Evolutionary conservation across 805 yeast species (phyloP).

Genomic region (Cyberlindnera bimundalis): DNA sequence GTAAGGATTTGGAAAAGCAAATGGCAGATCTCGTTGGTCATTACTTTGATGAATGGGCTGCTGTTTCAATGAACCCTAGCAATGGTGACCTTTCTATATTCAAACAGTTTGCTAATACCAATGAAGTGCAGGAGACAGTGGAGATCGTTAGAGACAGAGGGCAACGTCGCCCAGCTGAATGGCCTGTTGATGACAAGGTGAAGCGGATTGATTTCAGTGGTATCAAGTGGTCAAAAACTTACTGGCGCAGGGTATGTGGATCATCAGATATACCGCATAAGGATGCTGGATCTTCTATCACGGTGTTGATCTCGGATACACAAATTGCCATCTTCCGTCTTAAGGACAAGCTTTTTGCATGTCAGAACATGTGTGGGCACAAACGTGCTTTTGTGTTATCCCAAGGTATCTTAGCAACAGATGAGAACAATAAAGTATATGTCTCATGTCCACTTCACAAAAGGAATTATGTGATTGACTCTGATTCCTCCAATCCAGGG

Average conservation of each 20-base stretch:
- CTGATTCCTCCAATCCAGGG: conserved; percentile 26
- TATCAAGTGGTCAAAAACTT: conserved; percentile 31
- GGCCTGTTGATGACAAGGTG: conserved; percentile 29
- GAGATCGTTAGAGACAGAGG: conserved; percentile 36
- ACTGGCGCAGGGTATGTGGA: conserved; percentile 30
- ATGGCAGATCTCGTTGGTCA: conserved; percentile 32
- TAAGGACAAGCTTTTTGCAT: conserved; percentile 33
- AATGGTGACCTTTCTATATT: conserved; percentile 25
- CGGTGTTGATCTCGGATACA: conserved; percentile 33
- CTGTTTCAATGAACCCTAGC: conserved; percentile 23
- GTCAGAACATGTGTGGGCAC: conserved; percentile 41
- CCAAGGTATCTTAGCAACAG: conserved; percentile 34
- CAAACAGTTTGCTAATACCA: conserved; percentile 34
- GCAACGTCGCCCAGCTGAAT: conserved; percentile 35
- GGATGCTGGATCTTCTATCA: conserved; percentile 33
- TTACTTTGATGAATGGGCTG: conserved; percentile 37
- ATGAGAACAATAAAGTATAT: conserved; percentile 30
- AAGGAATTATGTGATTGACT: conserved; percentile 31
- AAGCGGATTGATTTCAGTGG: conserved; percentile 28
- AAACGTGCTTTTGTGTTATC: conserved; percentile 36
- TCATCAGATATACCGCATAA: conserved; percentile 28
- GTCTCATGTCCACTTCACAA: conserved; percentile 38
- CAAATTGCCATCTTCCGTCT: conserved; percentile 35
- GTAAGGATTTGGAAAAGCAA: conserved; percentile 32
- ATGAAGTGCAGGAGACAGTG: conserved; percentile 29